A percentile compares a stretch with the other conserved stretches of the same genome.
phyloP scores from a whole-genome alignment of 768 basidiomycete species.

The Saitozyma sp. region DNA sequence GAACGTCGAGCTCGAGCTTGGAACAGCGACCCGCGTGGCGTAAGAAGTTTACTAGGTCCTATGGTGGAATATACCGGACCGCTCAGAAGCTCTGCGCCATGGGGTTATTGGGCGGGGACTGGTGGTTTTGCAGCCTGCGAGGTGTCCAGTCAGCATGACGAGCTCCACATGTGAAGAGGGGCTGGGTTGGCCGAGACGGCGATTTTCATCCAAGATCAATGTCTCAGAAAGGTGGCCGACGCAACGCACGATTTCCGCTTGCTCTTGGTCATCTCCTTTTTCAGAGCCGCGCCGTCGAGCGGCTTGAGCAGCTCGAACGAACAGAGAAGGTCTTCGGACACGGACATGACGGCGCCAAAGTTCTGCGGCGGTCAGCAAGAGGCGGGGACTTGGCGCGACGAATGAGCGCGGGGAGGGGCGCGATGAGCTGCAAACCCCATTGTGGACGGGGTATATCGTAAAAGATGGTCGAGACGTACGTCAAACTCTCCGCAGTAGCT shows the following conservation, averaged over 20 bases:
- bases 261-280: conserved; percentile 98
- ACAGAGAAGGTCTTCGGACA: conserved; percentile 94
- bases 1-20: too few species aligned
- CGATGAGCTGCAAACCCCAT: too few species aligned
- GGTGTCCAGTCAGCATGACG: background rate
- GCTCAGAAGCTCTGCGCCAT: conserved; percentile 48
- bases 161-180: background rate
- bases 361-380: conserved; percentile 22
- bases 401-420: too few species aligned
- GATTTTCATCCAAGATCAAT: too few species aligned
- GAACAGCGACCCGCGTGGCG: too few species aligned
- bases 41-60: too few species aligned
- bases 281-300: conserved; percentile 85
- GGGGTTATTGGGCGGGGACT: conserved; percentile 52
- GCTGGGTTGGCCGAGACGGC: background rate
- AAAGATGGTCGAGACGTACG: conserved; percentile 19
- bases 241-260: conserved; percentile 85
- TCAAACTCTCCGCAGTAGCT: conserved; percentile 54
- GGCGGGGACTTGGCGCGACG: too few species aligned
- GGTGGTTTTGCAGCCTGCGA: conserved; percentile 51
- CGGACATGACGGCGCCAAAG: conserved; percentile 62
- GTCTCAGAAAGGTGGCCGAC: too few species aligned
- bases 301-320: conserved; percentile 97
- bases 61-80: too few species aligned
- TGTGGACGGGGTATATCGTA: too few species aligned